phyloP scores from a whole-genome alignment of 495 filamentous ascomycete species.

The Gamarada debralockiae region DNA sequence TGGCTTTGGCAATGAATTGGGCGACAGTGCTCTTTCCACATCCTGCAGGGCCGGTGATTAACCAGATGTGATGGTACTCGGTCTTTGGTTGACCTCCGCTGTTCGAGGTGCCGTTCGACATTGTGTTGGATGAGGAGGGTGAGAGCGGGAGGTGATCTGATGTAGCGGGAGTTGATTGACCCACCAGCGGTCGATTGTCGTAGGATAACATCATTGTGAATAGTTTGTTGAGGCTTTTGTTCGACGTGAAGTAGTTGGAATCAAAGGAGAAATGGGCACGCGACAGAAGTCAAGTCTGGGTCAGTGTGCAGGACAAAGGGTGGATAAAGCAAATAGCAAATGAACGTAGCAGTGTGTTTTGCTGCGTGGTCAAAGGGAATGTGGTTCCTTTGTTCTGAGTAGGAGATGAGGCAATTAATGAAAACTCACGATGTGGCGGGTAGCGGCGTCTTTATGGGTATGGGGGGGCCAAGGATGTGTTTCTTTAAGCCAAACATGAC shows the following conservation, averaged over 20 bases:
- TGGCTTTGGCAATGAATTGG: constrained; percentile 63
- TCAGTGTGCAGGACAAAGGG: neutral
- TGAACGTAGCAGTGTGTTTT: neutral
- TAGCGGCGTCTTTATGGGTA: constrained; percentile 10
- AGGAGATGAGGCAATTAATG: constrained; percentile 20
- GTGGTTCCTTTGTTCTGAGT: neutral
- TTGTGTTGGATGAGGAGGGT: neutral
- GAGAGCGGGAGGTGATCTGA: constrained; percentile 17
- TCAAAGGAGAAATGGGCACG: neutral
- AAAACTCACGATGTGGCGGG: constrained; percentile 22
- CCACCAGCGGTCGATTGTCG: constrained; percentile 17
- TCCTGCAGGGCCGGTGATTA: constrained; percentile 95
- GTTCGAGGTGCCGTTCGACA: neutral
- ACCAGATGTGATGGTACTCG: constrained; percentile 80
- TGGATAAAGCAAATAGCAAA: neutral
- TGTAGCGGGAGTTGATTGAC: constrained; percentile 3
- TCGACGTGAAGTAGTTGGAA: neutral
- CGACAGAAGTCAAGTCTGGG: neutral
- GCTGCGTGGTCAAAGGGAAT: neutral
- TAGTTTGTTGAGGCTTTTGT: neutral
- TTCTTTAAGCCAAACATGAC: constrained; percentile 4
- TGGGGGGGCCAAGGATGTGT: neutral
- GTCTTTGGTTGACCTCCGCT: constrained; percentile 13
- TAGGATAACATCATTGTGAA: constrained; percentile 21
- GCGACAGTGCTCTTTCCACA: constrained; percentile 96